These are phyloP conservation scores for Leishmania tarentolae DNA, from an alignment of 208 protist genomes.

Conservation along the genomic window DNA sequence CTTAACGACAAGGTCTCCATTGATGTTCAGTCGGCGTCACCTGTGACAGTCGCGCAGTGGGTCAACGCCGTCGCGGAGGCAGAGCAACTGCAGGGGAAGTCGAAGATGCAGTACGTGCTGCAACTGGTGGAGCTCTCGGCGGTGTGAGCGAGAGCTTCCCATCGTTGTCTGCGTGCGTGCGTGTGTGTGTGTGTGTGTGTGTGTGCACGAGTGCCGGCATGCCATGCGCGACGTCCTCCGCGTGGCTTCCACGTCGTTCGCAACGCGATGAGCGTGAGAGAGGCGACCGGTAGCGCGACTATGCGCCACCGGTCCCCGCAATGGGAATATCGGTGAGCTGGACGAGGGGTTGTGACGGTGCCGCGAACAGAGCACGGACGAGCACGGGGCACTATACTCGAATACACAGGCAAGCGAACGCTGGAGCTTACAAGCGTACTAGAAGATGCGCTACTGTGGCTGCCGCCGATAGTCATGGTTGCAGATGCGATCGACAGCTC, in stretches of 20 bases:
- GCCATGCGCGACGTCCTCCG: not conserved
- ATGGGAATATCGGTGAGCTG: not conserved
- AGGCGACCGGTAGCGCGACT: not conserved
- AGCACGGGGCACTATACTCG: not conserved
- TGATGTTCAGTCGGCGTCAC: not conserved
- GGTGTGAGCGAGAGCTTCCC: not conserved
- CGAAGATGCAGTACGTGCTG: not conserved
- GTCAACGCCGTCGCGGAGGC: slow-evolving; percentile 16
- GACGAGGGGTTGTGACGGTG: not conserved
- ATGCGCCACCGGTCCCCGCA: not conserved
- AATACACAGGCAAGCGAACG: not conserved
- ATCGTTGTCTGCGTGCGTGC: not conserved
- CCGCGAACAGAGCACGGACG: not conserved
- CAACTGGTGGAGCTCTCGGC: slow-evolving; percentile 22
- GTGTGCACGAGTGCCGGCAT: not conserved
- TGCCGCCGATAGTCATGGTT: not conserved
- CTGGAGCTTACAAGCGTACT: not conserved
- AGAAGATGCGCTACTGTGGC: not conserved
- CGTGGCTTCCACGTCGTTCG: not conserved
- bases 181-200: not conserved
- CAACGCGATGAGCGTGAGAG: not conserved
- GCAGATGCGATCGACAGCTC: not conserved
- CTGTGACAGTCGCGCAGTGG: slow-evolving; percentile 24
- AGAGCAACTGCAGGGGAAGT: not conserved
- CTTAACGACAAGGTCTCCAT: not conserved